phyloP scores from a whole-genome alignment of 805 yeast genomes.

The Debaryomyces prosopidis region DNA sequence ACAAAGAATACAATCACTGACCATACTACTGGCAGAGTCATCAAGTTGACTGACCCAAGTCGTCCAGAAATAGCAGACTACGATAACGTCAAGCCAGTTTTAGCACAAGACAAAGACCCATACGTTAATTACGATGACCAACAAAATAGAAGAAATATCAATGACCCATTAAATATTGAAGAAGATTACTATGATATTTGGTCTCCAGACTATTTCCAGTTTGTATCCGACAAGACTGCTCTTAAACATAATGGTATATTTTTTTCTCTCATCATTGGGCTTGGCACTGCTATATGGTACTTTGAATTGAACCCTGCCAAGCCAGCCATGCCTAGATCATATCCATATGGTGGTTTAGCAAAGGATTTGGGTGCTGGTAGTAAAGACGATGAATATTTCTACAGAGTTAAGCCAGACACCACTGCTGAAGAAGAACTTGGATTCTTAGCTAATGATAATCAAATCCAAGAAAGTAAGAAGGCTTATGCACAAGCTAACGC shows the following conservation, averaged over 20 bases:
- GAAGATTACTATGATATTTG: conserved; percentile 79
- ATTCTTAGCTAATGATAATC: conserved; percentile 32
- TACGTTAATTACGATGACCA: conserved; percentile 74
- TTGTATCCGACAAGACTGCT: conserved; percentile 62
- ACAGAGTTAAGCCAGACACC: conserved; percentile 41
- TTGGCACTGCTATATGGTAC: conserved; percentile 44
- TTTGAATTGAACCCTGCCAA: conserved; percentile 59
- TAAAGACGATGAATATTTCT: conserved; percentile 44
- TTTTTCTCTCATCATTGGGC: conserved; percentile 37
- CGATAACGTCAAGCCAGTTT: conserved; percentile 57
- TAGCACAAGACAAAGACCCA: conserved; percentile 69
- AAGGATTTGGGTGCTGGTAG: conserved; percentile 67
- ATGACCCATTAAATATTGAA: conserved; percentile 69
- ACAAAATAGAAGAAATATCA: conserved; percentile 76
- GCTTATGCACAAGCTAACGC: conserved; percentile 36
- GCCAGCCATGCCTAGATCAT: conserved; percentile 75
- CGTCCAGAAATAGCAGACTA: conserved; percentile 55
- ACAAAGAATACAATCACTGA: conserved; percentile 40
- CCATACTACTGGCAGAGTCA: conserved; percentile 38
- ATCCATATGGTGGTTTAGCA: conserved; percentile 75
- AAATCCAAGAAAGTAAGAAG: conserved; percentile 26
- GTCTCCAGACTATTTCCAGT: conserved; percentile 77
- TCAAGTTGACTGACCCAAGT: conserved; percentile 41
- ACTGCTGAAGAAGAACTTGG: conserved; percentile 39
- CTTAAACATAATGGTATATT: conserved; percentile 56